These are phyloP conservation scores for Botrytis squamosa DNA, from an alignment of 2,329 filamentous ascomycete genomes.

Conservation along the genomic window DNA sequence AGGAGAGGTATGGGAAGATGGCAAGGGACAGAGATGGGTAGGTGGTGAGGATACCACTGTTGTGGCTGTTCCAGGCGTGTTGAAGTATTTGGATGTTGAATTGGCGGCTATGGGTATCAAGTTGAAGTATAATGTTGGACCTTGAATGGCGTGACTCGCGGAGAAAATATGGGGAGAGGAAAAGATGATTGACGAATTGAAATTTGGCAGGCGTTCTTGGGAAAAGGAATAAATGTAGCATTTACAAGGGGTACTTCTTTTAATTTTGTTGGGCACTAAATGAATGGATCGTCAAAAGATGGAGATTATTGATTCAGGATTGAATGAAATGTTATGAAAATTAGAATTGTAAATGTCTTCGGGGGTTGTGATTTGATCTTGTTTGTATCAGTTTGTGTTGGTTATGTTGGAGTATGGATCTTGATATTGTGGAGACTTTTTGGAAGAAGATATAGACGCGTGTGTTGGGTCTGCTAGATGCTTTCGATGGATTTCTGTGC, in stretches of 20 bases:
- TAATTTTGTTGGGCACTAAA: slow-evolving; percentile 1
- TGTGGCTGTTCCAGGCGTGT: slow-evolving; percentile 87
- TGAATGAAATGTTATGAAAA: slow-evolving; percentile 1
- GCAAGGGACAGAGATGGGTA: slow-evolving; percentile 76
- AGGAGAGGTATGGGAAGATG: slow-evolving; percentile 90
- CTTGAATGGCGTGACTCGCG: slow-evolving; percentile 22
- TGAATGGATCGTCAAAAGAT: background rate
- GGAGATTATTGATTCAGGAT: background rate
- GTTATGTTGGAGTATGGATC: background rate
- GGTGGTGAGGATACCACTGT: slow-evolving; percentile 89
- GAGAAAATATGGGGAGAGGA: background rate
- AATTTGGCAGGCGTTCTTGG: slow-evolving; percentile 25
- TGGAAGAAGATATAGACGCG: background rate
- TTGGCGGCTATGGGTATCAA: slow-evolving; percentile 94
- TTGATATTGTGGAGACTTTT: background rate
- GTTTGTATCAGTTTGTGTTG: background rate
- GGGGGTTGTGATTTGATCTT: background rate
- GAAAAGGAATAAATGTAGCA: slow-evolving; percentile 23
- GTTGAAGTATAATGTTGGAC: slow-evolving; percentile 80
- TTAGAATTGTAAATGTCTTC: no score
- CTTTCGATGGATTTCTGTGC: background rate
- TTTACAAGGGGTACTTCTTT: slow-evolving; percentile 26
- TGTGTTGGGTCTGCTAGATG: background rate
- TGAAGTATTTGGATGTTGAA: slow-evolving; percentile 93
- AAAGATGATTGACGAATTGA: slow-evolving; percentile 13